Conservation (phyloP, 805 yeast genomes). For the Hanseniaspora osmophila region DNA sequence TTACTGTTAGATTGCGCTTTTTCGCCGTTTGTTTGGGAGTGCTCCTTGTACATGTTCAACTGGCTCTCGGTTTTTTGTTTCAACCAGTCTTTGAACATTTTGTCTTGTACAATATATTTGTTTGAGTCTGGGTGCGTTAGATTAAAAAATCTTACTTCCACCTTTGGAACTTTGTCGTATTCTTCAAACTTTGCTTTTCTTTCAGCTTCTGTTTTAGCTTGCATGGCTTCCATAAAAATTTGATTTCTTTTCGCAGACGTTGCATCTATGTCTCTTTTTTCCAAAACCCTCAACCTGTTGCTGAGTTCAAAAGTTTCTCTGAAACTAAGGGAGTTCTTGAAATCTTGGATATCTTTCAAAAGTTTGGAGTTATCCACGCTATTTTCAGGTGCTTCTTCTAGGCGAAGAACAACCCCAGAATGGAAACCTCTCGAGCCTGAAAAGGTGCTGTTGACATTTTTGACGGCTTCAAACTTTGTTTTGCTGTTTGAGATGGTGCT, state of each 20-base stretch:
- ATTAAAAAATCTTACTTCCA: constrained; percentile 1
- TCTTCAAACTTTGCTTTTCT: neutral
- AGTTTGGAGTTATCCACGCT: neutral
- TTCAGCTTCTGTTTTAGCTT: constrained; percentile 1
- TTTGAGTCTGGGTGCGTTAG: neutral
- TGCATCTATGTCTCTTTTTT: neutral
- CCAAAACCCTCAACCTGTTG: neutral
- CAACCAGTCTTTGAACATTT: neutral
- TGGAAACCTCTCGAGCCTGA: neutral
- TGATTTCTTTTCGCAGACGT: neutral
- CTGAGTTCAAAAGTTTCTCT: neutral
- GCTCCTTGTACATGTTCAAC: neutral
- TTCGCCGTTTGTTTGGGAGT: no score
- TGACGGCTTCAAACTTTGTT: no score
- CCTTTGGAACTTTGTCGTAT: constrained; percentile 1
- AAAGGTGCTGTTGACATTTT: neutral
- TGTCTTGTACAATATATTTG: neutral
- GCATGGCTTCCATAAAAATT: constrained; percentile 3
- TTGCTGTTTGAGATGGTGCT: no score
- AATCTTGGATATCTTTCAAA: neutral
- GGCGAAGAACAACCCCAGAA: neutral
- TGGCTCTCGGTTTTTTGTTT: neutral
- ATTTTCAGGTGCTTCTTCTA: neutral
- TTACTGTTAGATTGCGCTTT: no score
- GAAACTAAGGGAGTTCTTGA: neutral